A percentile compares a stretch with the other conserved stretches of the same genome.
Evolutionary conservation across 495 filamentous ascomycete species (phyloP).

Genomic region (Oleoguttula mirabilis): DNA sequence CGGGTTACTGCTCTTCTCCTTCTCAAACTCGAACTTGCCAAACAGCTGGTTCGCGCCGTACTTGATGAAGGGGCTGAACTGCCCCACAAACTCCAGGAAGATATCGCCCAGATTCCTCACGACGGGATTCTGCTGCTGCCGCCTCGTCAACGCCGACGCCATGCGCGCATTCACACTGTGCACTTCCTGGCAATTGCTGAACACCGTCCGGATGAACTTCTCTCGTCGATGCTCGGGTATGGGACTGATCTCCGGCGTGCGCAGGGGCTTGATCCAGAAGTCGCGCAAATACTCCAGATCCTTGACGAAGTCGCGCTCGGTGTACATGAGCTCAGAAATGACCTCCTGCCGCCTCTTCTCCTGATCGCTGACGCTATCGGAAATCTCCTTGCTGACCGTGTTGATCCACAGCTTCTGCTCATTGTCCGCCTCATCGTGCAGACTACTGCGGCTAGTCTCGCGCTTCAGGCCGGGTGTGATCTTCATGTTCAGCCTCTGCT

Average conservation of each 20-base stretch:
- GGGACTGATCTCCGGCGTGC: constrained; percentile 59
- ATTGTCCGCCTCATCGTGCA: constrained; percentile 78
- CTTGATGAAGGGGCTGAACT: constrained; percentile 90
- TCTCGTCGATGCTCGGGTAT: constrained; percentile 83
- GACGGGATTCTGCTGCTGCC: constrained; percentile 80
- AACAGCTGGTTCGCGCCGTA: constrained; percentile 95
- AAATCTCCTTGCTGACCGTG: constrained; percentile 88
- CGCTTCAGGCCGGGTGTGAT: constrained; percentile 76
- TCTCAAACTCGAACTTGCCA: constrained; percentile 96
- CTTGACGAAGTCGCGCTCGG: constrained; percentile 97
- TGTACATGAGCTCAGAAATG: constrained; percentile 98
- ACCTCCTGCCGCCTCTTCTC: constrained; percentile 98
- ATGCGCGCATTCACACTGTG: constrained; percentile 78
- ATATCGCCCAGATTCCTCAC: constrained; percentile 88
- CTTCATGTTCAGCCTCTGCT: constrained; percentile 83
- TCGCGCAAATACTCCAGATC: constrained; percentile 95
- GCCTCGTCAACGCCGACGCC: constrained; percentile 72
- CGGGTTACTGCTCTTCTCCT: constrained; percentile 77
- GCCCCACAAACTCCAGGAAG: constrained; percentile 80
- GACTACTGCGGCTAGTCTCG: constrained; percentile 64
- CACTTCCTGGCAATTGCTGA: constrained; percentile 92
- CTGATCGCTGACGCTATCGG: constrained; percentile 71
- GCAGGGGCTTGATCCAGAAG: constrained; percentile 95
- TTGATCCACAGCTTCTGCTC: constrained; percentile 99
- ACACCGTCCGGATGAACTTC: constrained; percentile 84